A percentile compares a stretch with the other conserved stretches of the same genome.
Evolutionary conservation across 2,329 filamentous ascomycete species (phyloP).

Genomic region (Neofusicoccum umdonicola): DNA sequence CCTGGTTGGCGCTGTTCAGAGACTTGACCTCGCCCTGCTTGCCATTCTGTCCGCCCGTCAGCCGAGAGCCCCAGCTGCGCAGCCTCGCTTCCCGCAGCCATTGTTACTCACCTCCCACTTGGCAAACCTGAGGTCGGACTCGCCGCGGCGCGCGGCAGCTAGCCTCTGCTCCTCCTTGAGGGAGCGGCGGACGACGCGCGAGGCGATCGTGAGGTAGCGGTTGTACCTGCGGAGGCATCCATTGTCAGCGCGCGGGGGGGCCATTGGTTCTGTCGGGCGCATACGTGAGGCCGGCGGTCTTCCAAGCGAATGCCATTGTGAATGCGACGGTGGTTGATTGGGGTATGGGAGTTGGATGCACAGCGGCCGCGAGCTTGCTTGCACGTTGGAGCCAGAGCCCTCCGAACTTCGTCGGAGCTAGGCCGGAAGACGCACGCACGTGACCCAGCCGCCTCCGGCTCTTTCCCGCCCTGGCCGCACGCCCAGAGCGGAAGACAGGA

Average conservation of each 20-base stretch:
- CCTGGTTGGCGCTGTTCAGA: constrained; percentile 58
- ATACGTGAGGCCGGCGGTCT: constrained; percentile 94
- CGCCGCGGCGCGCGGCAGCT: constrained; percentile 81
- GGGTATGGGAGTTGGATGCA: neutral
- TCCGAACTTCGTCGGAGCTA: constrained; percentile 18
- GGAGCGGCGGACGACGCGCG: constrained; percentile 91
- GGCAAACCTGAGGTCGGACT: constrained; percentile 83
- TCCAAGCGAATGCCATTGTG: constrained; percentile 92
- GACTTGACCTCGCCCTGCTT: constrained; percentile 86
- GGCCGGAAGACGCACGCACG: constrained; percentile 4
- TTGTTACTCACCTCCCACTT: constrained; percentile 84
- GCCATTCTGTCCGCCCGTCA: constrained; percentile 67
- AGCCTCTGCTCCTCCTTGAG: constrained; percentile 94
- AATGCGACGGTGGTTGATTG: constrained; percentile 16
- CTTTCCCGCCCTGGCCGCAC: neutral
- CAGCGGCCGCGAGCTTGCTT: constrained; percentile 15
- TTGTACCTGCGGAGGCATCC: constrained; percentile 74
- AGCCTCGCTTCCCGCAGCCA: constrained; percentile 25
- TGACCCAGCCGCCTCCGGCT: neutral
- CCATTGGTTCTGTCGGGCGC: constrained; percentile 6
- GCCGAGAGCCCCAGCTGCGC: constrained; percentile 15
- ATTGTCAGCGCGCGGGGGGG: constrained; percentile 24
- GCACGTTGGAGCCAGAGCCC: constrained; percentile 6
- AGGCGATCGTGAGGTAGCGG: constrained; percentile 95
- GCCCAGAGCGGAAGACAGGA: neutral